A percentile compares a stretch with the other conserved stretches of the same genome.
phyloP scores from a whole-genome alignment of 106 monocot genomes.

The Dendrobium nobile region DNA sequence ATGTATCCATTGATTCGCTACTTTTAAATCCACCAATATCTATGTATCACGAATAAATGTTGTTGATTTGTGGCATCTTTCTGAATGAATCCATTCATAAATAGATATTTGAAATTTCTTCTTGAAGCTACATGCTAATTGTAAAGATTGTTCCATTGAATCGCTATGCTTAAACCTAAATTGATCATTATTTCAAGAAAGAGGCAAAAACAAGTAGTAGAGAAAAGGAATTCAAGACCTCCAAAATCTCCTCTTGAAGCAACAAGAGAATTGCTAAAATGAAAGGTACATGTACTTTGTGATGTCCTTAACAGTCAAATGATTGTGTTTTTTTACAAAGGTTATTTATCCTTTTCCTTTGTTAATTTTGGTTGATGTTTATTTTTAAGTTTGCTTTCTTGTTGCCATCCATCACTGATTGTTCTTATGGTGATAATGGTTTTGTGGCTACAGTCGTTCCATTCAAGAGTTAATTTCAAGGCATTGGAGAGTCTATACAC shows the following conservation, averaged over 20 bases:
- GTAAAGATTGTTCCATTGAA: no score
- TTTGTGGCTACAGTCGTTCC: constrained; percentile 39
- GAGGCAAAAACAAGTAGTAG: constrained; percentile 51
- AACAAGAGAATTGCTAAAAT: constrained; percentile 56
- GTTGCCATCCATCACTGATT: neutral
- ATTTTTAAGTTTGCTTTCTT: neutral
- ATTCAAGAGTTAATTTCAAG: constrained; percentile 67
- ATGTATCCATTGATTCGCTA: neutral
- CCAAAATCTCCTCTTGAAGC: constrained; percentile 71
- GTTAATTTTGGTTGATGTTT: neutral
- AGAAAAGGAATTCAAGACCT: constrained; percentile 44
- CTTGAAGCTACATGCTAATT: no score
- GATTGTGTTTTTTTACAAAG: neutral
- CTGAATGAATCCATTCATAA: neutral
- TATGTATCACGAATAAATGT: neutral
- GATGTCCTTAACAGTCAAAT: neutral
- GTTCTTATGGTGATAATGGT: neutral
- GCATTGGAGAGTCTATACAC: constrained; percentile 50
- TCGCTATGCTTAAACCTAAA: neutral
- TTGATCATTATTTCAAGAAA: constrained; percentile 32
- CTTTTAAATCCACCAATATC: neutral
- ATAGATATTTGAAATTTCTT: no score
- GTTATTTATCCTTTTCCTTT: neutral
- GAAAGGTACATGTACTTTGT: constrained; percentile 42
- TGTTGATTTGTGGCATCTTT: neutral